A percentile compares a stretch with the other conserved stretches of the same genome.
Evolutionary conservation across 2,329 filamentous ascomycete genomes (phyloP).

Genomic region (Calycina marina): DNA sequence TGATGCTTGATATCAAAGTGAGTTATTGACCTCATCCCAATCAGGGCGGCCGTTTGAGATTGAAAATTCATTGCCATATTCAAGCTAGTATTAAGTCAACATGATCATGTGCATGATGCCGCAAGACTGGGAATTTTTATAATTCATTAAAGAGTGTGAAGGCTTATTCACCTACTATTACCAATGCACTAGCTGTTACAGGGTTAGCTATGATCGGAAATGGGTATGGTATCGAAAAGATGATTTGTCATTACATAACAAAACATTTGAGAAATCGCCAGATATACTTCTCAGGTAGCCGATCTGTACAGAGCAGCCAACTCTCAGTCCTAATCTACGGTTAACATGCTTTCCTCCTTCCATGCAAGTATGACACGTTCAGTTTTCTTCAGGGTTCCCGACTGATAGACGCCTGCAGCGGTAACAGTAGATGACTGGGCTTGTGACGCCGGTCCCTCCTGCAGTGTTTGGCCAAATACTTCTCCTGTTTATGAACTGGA

Average conservation of each 20-base stretch:
- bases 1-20: constrained; percentile 8
- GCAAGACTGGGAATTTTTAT: no score
- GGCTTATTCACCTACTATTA: no score
- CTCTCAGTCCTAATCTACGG: neutral
- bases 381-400: neutral
- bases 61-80: constrained; percentile 4
- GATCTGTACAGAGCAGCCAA: neutral
- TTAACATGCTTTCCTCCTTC: constrained; percentile 3
- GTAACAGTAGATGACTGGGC: neutral
- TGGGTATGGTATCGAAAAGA: no score
- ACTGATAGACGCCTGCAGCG: no score
- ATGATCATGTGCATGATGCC: no score
- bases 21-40: constrained; percentile 1
- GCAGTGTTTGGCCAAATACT: constrained; percentile 2
- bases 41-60: neutral
- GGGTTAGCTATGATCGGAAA: no score
- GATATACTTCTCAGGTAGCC: constrained; percentile 3
- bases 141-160: no score
- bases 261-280: constrained; percentile 7
- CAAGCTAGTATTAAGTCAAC: no score
- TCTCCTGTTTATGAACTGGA: no score
- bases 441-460: constrained; percentile 1
- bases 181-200: constrained; percentile 3
- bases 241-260: no score
- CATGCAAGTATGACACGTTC: constrained; percentile 4